These are phyloP conservation scores for Amaranthus palmeri DNA, from an alignment of 148 eudicot genomes.

Conservation along the genomic window DNA sequence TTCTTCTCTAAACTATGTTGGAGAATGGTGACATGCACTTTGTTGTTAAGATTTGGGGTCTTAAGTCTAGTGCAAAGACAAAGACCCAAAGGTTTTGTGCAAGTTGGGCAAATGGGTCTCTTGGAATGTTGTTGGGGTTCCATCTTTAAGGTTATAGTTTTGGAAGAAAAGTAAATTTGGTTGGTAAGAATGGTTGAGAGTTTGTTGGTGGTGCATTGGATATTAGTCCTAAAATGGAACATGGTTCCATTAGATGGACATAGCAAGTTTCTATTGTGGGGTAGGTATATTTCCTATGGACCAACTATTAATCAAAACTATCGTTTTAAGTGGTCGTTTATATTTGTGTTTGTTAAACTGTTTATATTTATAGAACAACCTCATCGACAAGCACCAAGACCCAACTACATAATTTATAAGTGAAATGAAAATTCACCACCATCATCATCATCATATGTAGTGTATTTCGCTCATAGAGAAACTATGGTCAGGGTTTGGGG, in stretches of 20 bases:
- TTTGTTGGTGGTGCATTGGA: conserved; percentile 11
- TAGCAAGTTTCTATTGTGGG: not conserved
- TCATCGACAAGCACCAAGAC: not conserved
- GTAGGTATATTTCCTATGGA: too few species aligned
- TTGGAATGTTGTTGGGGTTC: conserved; percentile 31
- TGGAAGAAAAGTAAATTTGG: not conserved
- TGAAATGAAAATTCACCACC: too few species aligned
- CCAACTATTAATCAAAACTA: too few species aligned
- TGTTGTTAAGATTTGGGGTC: conserved; percentile 51
- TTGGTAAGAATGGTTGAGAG: conserved; percentile 15
- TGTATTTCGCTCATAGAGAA: too few species aligned
- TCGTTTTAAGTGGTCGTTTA: too few species aligned
- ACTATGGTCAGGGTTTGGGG: too few species aligned
- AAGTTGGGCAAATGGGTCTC: conserved; percentile 72
- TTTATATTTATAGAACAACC: too few species aligned
- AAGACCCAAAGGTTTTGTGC: conserved; percentile 62
- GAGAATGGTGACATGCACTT: conserved; percentile 59
- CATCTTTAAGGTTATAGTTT: conserved; percentile 32
- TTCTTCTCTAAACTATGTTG: conserved; percentile 73
- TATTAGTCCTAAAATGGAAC: conserved; percentile 7
- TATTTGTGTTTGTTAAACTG: too few species aligned
- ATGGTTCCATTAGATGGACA: conserved; percentile 13
- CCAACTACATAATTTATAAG: too few species aligned
- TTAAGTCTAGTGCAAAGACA: conserved; percentile 67
- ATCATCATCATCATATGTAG: too few species aligned